Evolutionary conservation across 345 rosid species (phyloP), one percentile per base, ranked within the genome.

Genomic region (Salix udensis): DNA sequence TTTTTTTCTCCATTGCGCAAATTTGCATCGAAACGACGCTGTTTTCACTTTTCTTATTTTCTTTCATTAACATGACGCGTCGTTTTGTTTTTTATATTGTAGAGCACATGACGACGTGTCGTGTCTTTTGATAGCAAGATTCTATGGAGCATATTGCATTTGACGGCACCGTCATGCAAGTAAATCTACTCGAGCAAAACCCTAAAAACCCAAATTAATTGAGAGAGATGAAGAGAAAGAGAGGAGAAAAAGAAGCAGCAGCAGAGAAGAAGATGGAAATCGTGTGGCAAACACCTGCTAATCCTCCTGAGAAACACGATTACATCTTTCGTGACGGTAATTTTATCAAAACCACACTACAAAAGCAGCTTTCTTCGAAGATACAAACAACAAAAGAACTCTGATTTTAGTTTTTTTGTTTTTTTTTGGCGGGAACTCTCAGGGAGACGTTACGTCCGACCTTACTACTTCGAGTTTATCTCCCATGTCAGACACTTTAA

Each of bases 381-480:
- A 44, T 40, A 46, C 28, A 36, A 75, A 55, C 19, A 36, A 10
- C 28, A 62, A 26, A 26, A 7, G 30, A n/a, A 24, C 30, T 24
- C 26, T 21, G 31, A 24, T 14, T 26, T 21, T 21, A 24, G 26
- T 21, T 62, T 21, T 62, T 60, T 31, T 39, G 14, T 40, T 40
- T 68, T 62, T 62, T 61, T 79, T 83, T 74, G 81, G 77, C 82
- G 81, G 84, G 77, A 74, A 67, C 40, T 81, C 80, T 73, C 83
- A 88, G 98, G 96, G 84, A 86, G 92, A 74, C 96, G 97, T 84
- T 91, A 88, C 69, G 99, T 92, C 74, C 88, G 84, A 74, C 94
- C 97, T 3, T 96, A 91, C 87, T 86, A 86, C 89, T 92, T 92
- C 82, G 97, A 91, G 88, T 93, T 96, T 89, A 81, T 93, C 75